Evolutionary conservation across 2,329 filamentous ascomycete species (phyloP), one percentile per base, ranked within the genome.

Genomic region (Albophoma yamanashiensis): DNA sequence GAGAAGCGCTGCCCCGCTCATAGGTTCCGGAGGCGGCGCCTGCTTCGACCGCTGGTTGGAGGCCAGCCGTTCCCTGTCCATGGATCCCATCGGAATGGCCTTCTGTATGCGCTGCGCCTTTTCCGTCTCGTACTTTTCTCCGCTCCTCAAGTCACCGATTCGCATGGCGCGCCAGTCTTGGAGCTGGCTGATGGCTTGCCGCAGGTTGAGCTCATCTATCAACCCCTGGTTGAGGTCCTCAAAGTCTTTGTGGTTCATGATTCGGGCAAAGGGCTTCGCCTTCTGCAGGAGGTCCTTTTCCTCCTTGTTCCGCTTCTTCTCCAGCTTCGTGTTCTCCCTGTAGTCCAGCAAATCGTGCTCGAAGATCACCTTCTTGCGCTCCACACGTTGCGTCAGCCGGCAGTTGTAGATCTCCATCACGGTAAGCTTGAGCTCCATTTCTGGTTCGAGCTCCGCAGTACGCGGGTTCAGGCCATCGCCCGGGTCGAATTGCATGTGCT

Each of bases 401-500:
- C 89, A 88, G 70, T 99, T 99, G 79, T 99, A 99, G 57, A 99
- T 96, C 65, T 96, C 92, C 86, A 99, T 97, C 25, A 99, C 92
- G 0, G 92, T 96, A 76, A 97, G 86, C 79, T 99, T 99, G 55
- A 99, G 82, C 64, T 97, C 92, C 82, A 96, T 96, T 73, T 99
- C 94, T 0, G 94, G 92, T 67, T 99, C 94, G 61, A 95, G 79
- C 69, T 95, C 88, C 62, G 90, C 89, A 0, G 92, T 96, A 3
- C 82, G 78, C 1, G 89, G 87, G 69, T 96, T 96, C 65, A 96
- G 81, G 60, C 94, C 94, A 74, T 97, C 93, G 34, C 94, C 94
- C 0, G 94, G 93, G 60, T 97, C 93, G 69, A 99, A 99, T 64
- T 95, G 89, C 92, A 99, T 97, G 64, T 96, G 87, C 72, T 99